A percentile compares a stretch with the other conserved stretches of the same genome.
phyloP scores from a whole-genome alignment of 768 basidiomycete genomes.

The Leccinum disarticulatum region DNA sequence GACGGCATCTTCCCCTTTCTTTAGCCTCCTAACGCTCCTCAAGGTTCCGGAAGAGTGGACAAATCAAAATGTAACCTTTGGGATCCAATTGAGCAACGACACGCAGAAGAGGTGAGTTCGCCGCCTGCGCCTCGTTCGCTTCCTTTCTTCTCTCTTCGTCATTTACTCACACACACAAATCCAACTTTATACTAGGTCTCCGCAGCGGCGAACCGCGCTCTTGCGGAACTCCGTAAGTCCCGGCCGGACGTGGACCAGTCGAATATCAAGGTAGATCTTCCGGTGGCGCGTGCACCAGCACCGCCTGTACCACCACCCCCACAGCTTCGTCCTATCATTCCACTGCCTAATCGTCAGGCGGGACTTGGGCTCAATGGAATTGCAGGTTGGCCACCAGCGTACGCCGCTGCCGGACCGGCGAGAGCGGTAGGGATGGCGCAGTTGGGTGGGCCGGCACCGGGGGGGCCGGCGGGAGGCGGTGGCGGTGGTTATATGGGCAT shows the following conservation, averaged over 20 bases:
- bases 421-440: neutral
- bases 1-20: neutral
- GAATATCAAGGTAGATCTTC: slow-evolving; percentile 65
- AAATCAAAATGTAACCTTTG: slow-evolving; percentile 61
- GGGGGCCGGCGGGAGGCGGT: neutral
- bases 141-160: neutral
- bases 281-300: slow-evolving; percentile 22
- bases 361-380: neutral
- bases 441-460: neutral
- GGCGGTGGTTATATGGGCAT: neutral
- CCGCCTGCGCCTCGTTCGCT: neutral
- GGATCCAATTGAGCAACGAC: slow-evolving; percentile 65
- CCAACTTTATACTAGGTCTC: slow-evolving; percentile 49
- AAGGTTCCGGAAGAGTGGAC: slow-evolving; percentile 19
- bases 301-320: neutral
- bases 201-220: slow-evolving; percentile 62
- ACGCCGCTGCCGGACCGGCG: neutral
- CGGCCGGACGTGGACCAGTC: slow-evolving; percentile 65
- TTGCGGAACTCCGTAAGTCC: slow-evolving; percentile 56
- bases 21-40: slow-evolving; percentile 23
- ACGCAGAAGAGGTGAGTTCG: slow-evolving; percentile 58
- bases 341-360: neutral
- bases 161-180: slow-evolving; percentile 17
- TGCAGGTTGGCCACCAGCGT: neutral
- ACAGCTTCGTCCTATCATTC: neutral